phyloP scores from a whole-genome alignment of 768 basidiomycete genomes.

The Peribolospora kevripleyi region DNA sequence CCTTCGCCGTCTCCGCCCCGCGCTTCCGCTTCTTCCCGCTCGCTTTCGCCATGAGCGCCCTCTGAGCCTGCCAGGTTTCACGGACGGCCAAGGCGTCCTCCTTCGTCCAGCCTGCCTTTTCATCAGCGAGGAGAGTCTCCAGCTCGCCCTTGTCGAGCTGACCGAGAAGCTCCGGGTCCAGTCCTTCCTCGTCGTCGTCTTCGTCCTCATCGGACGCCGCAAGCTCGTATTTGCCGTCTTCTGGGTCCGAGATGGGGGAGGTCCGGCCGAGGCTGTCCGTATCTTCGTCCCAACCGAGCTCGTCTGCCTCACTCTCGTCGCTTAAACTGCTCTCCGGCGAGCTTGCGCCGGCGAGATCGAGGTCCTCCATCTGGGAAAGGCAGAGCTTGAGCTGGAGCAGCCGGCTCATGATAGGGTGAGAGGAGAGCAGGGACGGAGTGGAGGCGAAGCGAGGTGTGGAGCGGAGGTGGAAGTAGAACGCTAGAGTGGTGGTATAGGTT shows the following conservation, averaged over 20 bases:
- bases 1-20: conserved; percentile 21
- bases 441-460: conserved; percentile 39
- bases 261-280: neutral
- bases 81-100: conserved; percentile 7
- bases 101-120: conserved; percentile 15
- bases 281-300: conserved; percentile 21
- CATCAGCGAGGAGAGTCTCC: conserved; percentile 34
- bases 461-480: conserved; percentile 78
- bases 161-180: conserved; percentile 18
- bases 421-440: conserved; percentile 33
- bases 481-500: conserved; percentile 69
- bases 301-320: conserved; percentile 22
- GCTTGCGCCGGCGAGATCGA: conserved; percentile 38
- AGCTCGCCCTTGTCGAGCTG: conserved; percentile 29
- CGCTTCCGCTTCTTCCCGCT: conserved; percentile 14
- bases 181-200: conserved; percentile 21
- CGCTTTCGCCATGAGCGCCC: conserved; percentile 11
- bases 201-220: conserved; percentile 24
- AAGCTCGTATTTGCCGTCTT: conserved; percentile 8
- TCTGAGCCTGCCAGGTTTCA: conserved; percentile 2
- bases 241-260: too few relatives aligned
- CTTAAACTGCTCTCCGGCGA: conserved; percentile 24
- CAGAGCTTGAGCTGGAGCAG: conserved; percentile 63
- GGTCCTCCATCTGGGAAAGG: conserved; percentile 52
- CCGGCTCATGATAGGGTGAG: conserved; percentile 47